These are phyloP conservation scores for Silene coronaria DNA, from an alignment of 179 eudicot species.

Conservation along the genomic window DNA sequence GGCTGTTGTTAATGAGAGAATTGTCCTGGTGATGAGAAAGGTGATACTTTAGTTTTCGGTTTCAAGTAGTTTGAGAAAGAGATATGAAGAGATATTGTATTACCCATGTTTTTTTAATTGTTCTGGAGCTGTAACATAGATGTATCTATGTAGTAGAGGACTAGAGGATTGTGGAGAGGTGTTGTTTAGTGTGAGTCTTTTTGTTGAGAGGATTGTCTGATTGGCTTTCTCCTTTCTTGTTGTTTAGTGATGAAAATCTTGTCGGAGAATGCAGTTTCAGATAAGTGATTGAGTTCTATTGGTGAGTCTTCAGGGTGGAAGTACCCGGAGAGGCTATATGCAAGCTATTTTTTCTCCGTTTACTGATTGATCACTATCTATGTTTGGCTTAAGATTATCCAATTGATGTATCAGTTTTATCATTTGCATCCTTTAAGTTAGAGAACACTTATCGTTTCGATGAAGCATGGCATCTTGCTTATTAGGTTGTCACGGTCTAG, in stretches of 20 bases:
- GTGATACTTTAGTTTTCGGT: background rate
- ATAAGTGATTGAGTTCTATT: background rate
- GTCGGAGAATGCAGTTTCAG: background rate
- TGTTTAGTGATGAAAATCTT: background rate
- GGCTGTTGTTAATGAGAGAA: background rate
- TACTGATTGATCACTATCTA: background rate
- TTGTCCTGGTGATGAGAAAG: background rate
- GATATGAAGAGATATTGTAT: background rate
- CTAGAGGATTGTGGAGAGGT: background rate
- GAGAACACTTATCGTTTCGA: background rate
- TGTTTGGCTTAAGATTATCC: background rate
- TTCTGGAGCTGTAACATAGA: background rate
- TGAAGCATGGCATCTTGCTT: background rate
- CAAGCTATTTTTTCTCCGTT: background rate
- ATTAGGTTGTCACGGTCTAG: background rate
- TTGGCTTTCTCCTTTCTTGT: background rate
- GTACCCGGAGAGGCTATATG: background rate
- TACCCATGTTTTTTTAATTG: background rate
- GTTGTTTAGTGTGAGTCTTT: background rate
- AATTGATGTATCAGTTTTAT: background rate
- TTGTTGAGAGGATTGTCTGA: background rate
- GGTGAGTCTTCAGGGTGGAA: background rate
- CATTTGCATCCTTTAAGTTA: background rate
- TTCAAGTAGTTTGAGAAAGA: background rate
- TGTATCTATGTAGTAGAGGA: background rate